Conservation (phyloP, 2,329 filamentous ascomycete species). For the Juglanconis sp. region DNA sequence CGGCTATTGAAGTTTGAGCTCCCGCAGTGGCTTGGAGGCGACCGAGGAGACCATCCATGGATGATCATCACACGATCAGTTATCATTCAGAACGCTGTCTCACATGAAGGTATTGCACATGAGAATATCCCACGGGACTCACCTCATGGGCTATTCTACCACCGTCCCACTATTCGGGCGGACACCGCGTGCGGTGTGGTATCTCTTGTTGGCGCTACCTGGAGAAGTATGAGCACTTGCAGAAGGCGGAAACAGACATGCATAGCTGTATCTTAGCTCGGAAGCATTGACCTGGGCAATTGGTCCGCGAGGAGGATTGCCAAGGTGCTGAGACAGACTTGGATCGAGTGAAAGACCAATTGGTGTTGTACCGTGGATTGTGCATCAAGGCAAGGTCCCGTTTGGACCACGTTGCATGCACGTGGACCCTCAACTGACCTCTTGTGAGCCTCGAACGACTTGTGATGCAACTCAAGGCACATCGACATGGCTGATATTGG, state of each 20-base stretch:
- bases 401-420: neutral
- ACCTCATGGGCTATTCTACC: neutral
- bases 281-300: neutral
- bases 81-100: too few species aligned
- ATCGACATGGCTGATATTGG: slow-evolving; percentile 13
- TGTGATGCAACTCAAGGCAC: neutral
- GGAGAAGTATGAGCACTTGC: neutral
- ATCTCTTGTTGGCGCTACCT: neutral
- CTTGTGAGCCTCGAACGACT: neutral
- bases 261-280: neutral
- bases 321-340: neutral
- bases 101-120: too few species aligned
- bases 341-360: neutral
- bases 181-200: neutral
- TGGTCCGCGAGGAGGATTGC: neutral
- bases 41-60: too few species aligned
- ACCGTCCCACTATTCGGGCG: too few species aligned
- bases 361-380: neutral
- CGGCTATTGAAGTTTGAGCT: neutral
- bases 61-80: too few species aligned
- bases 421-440: neutral
- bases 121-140: too few species aligned
- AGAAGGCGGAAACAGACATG: neutral
- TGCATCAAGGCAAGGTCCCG: neutral
- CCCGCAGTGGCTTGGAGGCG: neutral